Evolutionary conservation across 1,139 yeast genomes (phyloP).

Genomic region (Taphrina sp.): DNA sequence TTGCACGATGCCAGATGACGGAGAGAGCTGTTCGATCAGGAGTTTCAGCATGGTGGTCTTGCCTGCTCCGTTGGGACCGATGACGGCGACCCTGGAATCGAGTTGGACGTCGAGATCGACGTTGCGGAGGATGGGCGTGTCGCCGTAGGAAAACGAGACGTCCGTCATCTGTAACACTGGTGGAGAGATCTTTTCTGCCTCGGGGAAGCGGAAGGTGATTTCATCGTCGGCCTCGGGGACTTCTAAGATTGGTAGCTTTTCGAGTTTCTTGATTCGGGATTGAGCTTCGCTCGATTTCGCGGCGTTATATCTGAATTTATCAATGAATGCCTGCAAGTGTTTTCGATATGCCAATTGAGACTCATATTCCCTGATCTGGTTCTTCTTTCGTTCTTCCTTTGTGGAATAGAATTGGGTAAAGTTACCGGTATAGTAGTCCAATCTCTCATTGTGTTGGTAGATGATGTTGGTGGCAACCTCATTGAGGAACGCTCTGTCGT

Average conservation of each 20-base stretch:
- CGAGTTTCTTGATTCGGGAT: constrained; percentile 92
- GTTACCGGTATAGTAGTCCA: constrained; percentile 93
- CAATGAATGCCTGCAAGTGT: constrained; percentile 88
- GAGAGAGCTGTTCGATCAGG: constrained; percentile 71
- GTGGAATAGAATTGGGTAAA: constrained; percentile 91
- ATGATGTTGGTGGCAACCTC: constrained; percentile 98
- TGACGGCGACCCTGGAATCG: constrained; percentile 92
- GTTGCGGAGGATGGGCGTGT: constrained; percentile 60
- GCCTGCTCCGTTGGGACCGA: constrained; percentile 99
- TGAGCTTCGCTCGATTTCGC: constrained; percentile 97
- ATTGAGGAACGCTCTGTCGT: constrained; percentile 92
- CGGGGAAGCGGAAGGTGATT: constrained; percentile 87
- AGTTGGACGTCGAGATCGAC: constrained; percentile 89
- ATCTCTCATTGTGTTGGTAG: constrained; percentile 93
- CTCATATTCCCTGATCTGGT: constrained; percentile 90
- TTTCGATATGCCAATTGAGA: constrained; percentile 94
- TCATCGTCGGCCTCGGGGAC: constrained; percentile 91
- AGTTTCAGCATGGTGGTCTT: constrained; percentile 88
- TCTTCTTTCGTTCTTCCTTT: constrained; percentile 91
- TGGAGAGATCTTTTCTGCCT: constrained; percentile 87
- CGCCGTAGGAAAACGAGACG: constrained; percentile 76
- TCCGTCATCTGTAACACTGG: constrained; percentile 87
- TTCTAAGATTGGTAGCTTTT: constrained; percentile 85
- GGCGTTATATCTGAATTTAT: constrained; percentile 94
- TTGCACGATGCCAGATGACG: constrained; percentile 69